Conservation (phyloP, 2,329 filamentous ascomycete species). For the Hortaea sp. region DNA sequence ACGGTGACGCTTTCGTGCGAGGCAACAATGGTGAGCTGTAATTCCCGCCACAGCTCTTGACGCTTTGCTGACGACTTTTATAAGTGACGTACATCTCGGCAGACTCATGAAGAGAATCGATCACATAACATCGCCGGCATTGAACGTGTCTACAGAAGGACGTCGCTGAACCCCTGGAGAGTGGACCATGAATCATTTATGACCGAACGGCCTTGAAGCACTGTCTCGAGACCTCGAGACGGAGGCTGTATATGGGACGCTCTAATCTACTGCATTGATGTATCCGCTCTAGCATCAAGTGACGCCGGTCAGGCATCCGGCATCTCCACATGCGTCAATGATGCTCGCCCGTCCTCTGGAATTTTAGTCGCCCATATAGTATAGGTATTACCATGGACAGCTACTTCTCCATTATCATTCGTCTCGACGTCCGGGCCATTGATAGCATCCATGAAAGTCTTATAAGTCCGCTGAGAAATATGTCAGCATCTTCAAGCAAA, state of each 20-base stretch:
- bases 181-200: too few species aligned
- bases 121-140: too few species aligned
- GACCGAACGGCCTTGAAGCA: too few species aligned
- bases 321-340: conserved; percentile 13
- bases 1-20: conserved; percentile 90
- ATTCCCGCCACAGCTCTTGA: neutral
- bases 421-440: conserved; percentile 43
- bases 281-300: neutral
- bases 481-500: neutral
- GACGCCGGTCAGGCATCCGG: conserved; percentile 4
- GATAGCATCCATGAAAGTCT: conserved; percentile 47
- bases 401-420: conserved; percentile 53
- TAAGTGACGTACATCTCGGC: conserved; percentile 63
- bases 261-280: too few species aligned
- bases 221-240: too few species aligned
- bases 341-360: conserved; percentile 20
- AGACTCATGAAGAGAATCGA: conserved; percentile 37
- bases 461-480: conserved; percentile 32
- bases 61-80: conserved; percentile 4
- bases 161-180: too few species aligned
- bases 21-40: conserved; percentile 73
- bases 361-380: conserved; percentile 50
- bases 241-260: too few species aligned
- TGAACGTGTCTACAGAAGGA: too few species aligned
- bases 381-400: conserved; percentile 54